Evolutionary conservation across 306 rosid species (phyloP), one percentile per base, ranked within the genome.

Genomic region (Glycyrrhiza uralensis): DNA sequence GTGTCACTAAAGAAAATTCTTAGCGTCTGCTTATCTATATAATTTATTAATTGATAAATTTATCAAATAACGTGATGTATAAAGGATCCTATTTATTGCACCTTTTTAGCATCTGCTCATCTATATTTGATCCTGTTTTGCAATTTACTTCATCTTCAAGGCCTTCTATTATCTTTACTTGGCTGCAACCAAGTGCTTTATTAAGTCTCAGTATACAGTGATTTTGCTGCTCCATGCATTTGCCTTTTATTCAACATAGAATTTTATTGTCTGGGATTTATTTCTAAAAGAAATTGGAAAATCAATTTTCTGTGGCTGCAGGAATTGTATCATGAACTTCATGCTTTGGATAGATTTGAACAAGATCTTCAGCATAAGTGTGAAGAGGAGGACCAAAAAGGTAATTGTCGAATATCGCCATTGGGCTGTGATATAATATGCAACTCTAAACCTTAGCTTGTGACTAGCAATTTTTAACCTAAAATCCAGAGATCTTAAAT

Each of bases 281-380:
- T 45, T 62, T 47, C 7, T 42, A 14, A 38, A 41, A 26, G 50
- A 38, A 45, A 17, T 18, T 79, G 72, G 76, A 49, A 39, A 56
- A 30, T 33, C 5, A n/a, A 32, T 18, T 24, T 39, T 64, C 32
- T 44, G 22, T 79, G 81, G 66, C 47, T 5, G 7, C 81, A 91
- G 97, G 96, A 88, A 76, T 79, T 91, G 75, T 89, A 91, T 81
- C 92, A 91, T 67, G 97, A 89, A 55, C 74, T 85, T 29, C 89
- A 88, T 76, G 86, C 88, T 28, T 69, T 88, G 85, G 87, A 79
- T 76, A 80, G 89, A 76, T 84, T 85, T 57, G 87, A 91, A 63
- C 92, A 85, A 72, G 96, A 88, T 60, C 66, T 79, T 81, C 80
- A 67, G 56, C 97, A 63, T 3, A 79, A 85, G 76, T 58, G 32